Evolutionary conservation across 441 rosid species (phyloP).

Genomic region (Mallotus repandus): DNA sequence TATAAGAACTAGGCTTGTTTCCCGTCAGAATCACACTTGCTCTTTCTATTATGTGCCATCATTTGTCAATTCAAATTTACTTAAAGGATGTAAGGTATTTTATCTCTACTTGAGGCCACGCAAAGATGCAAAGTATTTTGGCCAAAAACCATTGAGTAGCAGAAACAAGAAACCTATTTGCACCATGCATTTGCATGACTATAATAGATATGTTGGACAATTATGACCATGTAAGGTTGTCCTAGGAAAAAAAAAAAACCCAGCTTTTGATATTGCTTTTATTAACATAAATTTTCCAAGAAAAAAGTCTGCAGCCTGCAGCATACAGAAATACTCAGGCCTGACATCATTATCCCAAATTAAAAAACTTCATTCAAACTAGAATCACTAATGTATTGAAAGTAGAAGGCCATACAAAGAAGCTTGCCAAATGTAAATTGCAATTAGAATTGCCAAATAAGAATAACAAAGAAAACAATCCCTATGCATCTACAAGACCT

Average conservation of each 20-base stretch:
- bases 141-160: not conserved
- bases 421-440: not conserved
- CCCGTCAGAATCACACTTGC: not conserved
- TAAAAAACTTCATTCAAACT: slow-evolving; percentile 2
- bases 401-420: not conserved
- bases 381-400: not conserved
- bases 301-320: not conserved
- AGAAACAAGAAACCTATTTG: not conserved
- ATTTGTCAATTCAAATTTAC: not conserved
- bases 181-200: not conserved
- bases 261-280: not conserved
- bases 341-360: not conserved
- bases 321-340: not conserved
- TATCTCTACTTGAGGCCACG: not conserved
- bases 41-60: not conserved
- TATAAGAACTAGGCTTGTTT: not conserved
- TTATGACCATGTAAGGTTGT: not conserved
- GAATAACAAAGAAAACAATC: not conserved
- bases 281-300: not conserved
- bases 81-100: not conserved
- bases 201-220: not conserved
- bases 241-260: not conserved
- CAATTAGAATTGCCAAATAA: not conserved
- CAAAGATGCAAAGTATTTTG: too few relatives aligned
- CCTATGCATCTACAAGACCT: not conserved